Conservation (phyloP, 2,329 filamentous ascomycete genomes). For the Hymenoscyphus fructigenus region DNA sequence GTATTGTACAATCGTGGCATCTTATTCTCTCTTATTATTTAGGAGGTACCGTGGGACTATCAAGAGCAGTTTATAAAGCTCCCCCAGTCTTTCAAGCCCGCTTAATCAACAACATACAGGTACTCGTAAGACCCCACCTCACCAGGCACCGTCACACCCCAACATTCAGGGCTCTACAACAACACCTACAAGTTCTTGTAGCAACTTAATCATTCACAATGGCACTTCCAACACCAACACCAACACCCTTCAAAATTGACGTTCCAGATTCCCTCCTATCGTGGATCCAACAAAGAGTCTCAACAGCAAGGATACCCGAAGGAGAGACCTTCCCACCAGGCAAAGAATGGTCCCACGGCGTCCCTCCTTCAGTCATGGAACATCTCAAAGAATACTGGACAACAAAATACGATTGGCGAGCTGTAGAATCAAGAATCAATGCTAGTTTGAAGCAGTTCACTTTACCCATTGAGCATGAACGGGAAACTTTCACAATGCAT, state of each 20-base stretch:
- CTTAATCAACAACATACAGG: too few species aligned
- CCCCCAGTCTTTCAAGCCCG: too few species aligned
- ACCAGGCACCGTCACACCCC: too few species aligned
- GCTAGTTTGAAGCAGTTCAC: slow-evolving; percentile 33
- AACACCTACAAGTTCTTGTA: not conserved
- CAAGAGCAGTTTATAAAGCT: too few species aligned
- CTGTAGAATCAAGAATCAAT: slow-evolving; percentile 34
- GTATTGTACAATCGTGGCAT: too few species aligned
- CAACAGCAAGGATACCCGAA: slow-evolving; percentile 28
- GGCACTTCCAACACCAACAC: slow-evolving; percentile 17
- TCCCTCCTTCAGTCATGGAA: slow-evolving; percentile 19
- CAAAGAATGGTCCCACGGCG: slow-evolving; percentile 25
- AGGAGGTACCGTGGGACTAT: too few species aligned
- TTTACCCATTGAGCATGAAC: slow-evolving; percentile 30
- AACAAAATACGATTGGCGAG: slow-evolving; percentile 34
- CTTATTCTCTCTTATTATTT: too few species aligned
- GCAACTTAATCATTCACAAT: not conserved
- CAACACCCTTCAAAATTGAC: slow-evolving; percentile 30
- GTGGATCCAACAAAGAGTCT: slow-evolving; percentile 30
- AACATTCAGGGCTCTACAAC: not conserved
- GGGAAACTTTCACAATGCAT: slow-evolving; percentile 55
- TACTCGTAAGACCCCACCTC: too few species aligned
- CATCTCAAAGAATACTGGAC: slow-evolving; percentile 33
- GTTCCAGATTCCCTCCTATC: slow-evolving; percentile 28
- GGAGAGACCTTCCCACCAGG: slow-evolving; percentile 19